phyloP scores from a whole-genome alignment of 2,329 filamentous ascomycete genomes.

The Penicillium rolfsii region DNA sequence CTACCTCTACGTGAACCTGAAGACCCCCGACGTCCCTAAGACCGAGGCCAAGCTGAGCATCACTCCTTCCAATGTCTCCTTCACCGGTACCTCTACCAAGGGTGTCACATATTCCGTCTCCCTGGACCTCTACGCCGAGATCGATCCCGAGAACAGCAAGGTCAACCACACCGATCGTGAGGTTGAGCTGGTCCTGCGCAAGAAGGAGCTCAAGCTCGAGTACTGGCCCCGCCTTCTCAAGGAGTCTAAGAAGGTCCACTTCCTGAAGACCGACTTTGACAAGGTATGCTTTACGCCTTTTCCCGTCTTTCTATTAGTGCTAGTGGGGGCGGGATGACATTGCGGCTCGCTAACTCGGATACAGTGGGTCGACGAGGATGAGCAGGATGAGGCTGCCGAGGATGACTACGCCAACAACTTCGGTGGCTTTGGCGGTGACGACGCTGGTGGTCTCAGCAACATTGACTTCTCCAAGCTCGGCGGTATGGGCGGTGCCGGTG shows the following conservation, averaged over 20 bases:
- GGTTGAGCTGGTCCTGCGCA: constrained; percentile 86
- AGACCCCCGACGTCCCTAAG: constrained; percentile 79
- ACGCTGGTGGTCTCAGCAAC: constrained; percentile 72
- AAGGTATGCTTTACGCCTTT: constrained; percentile 62
- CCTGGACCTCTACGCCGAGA: constrained; percentile 86
- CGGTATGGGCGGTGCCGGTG: constrained; percentile 53
- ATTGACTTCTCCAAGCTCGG: constrained; percentile 95
- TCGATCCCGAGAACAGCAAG: constrained; percentile 82
- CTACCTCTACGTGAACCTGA: constrained; percentile 91
- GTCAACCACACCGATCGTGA: constrained; percentile 86
- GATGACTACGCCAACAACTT: constrained; percentile 66
- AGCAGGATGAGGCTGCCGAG: constrained; percentile 87
- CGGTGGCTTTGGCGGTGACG: constrained; percentile 52
- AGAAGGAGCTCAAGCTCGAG: constrained; percentile 93
- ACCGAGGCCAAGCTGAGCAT: constrained; percentile 80
- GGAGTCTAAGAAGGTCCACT: constrained; percentile 86
- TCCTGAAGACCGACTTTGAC: constrained; percentile 98
- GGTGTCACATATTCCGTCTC: constrained; percentile 86
- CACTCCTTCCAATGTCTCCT: constrained; percentile 74
- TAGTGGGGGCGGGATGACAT: background rate
- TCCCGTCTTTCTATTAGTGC: background rate
- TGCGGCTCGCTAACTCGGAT: constrained; percentile 20
- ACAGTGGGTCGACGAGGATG: constrained; percentile 94
- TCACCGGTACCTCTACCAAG: constrained; percentile 82
- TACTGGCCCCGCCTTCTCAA: constrained; percentile 97